phyloP scores from a whole-genome alignment of 805 yeast species.

The Starmerella riodocensis region DNA sequence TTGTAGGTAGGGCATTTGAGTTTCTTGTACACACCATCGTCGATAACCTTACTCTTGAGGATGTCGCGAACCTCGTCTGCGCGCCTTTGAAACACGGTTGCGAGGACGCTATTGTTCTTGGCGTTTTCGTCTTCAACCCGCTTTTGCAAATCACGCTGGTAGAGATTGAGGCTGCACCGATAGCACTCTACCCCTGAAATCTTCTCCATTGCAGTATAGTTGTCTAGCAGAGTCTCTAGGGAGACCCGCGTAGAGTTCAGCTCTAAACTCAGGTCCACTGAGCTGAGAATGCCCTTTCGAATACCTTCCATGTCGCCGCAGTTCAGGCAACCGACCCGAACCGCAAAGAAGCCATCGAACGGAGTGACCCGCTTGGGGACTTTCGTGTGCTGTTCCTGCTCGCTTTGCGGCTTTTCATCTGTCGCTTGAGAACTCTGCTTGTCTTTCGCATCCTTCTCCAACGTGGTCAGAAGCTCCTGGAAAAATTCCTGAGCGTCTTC shows the following conservation, averaged over 20 bases:
- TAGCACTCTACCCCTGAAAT: constrained; percentile 92
- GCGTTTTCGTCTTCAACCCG: constrained; percentile 5
- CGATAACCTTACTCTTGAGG: constrained; percentile 52
- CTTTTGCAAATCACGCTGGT: constrained; percentile 24
- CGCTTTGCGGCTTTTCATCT: neutral
- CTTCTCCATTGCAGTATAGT: constrained; percentile 48
- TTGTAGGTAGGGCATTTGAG: constrained; percentile 64
- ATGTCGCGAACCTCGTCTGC: constrained; percentile 39
- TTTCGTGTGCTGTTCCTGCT: neutral
- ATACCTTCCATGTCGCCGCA: constrained; percentile 95
- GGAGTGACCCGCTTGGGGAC: constrained; percentile 44
- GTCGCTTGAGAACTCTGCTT: neutral
- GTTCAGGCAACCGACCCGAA: constrained; percentile 74
- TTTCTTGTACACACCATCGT: constrained; percentile 63
- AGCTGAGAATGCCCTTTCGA: constrained; percentile 56
- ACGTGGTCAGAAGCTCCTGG: constrained; percentile 36
- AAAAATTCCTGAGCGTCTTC: constrained; percentile 96
- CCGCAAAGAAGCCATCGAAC: constrained; percentile 79
- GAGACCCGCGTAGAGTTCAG: constrained; percentile 1
- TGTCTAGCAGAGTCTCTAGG: constrained; percentile 22
- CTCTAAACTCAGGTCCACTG: constrained; percentile 26
- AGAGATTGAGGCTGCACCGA: constrained; percentile 57
- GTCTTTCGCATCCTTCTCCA: constrained; percentile 25
- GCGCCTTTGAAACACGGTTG: constrained; percentile 32
- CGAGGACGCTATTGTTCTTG: constrained; percentile 2